These are phyloP conservation scores for Diplocarpon mali DNA, from an alignment of 2,329 filamentous ascomycete genomes.

Conservation along the genomic window DNA sequence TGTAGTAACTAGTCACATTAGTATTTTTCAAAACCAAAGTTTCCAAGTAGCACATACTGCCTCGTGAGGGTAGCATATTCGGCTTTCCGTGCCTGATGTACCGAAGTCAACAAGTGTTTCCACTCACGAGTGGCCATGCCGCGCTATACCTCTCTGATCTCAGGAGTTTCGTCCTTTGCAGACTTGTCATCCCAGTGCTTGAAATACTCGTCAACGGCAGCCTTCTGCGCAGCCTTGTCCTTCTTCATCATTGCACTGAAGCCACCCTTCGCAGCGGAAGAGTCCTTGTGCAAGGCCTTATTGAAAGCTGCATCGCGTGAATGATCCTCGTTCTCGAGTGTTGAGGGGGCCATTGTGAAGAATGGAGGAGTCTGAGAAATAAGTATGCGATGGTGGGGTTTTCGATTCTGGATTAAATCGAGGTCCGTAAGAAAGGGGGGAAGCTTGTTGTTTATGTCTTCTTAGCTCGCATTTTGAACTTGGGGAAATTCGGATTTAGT, in stretches of 20 bases:
- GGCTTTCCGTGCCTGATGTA: conserved; percentile 57
- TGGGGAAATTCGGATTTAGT: no score
- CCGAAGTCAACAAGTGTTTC: conserved; percentile 3
- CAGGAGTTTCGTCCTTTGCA: conserved; percentile 69
- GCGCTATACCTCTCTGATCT: conserved; percentile 59
- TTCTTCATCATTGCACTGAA: conserved; percentile 80
- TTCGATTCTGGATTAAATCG: conserved; percentile 4
- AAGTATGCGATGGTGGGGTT: background rate
- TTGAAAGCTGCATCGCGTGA: conserved; percentile 82
- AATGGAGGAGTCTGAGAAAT: background rate
- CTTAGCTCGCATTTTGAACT: no score
- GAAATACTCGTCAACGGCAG: conserved; percentile 86
- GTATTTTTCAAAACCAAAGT: background rate
- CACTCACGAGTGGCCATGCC: background rate
- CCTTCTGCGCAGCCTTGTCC: conserved; percentile 65
- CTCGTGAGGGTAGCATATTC: conserved; percentile 91
- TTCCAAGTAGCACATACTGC: conserved; percentile 51
- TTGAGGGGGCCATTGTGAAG: conserved; percentile 21
- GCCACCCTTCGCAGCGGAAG: conserved; percentile 58
- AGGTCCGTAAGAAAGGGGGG: background rate
- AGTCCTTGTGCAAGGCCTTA: conserved; percentile 70
- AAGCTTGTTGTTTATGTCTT: conserved; percentile 3
- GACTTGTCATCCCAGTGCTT: conserved; percentile 92
- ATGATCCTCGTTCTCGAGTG: conserved; percentile 74
- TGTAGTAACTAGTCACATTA: conserved; percentile 64